Conservation (phyloP, 805 yeast genomes). For the Metschnikowia arizonensis region DNA sequence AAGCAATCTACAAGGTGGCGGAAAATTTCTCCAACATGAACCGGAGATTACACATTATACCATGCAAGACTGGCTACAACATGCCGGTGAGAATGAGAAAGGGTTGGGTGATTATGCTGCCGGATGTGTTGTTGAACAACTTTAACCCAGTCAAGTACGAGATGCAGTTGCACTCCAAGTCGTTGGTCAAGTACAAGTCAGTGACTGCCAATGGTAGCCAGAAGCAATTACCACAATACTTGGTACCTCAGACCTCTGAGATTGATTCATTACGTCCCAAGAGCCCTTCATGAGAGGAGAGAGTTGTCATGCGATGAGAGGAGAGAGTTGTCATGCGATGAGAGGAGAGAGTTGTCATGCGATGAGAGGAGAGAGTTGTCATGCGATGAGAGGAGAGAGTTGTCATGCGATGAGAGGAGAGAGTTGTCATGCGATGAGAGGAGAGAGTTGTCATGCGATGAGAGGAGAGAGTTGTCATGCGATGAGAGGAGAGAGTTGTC, state of each 20-base stretch:
- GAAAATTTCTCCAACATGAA: conserved; percentile 86
- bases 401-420: no score
- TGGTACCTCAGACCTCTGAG: conserved; percentile 64
- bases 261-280: conserved; percentile 82
- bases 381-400: not conserved
- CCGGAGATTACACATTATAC: conserved; percentile 80
- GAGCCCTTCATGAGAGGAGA: conserved; percentile 47
- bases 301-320: not conserved
- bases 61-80: conserved; percentile 62
- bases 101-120: conserved; percentile 91
- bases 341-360: not conserved
- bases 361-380: not conserved
- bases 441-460: no score
- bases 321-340: not conserved
- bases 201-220: conserved; percentile 12
- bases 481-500: no score
- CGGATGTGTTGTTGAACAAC: conserved; percentile 74
- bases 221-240: conserved; percentile 43
- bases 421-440: no score
- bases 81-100: conserved; percentile 63
- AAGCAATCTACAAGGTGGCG: conserved; percentile 71
- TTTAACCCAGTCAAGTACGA: conserved; percentile 41
- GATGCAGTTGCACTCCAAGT: conserved; percentile 29
- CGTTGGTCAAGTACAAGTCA: conserved; percentile 25
- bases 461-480: no score